Percentiles rank a stretch among this genome's conserved stretches.
phyloP scores from a whole-genome alignment of 306 rosid species.

The Urtica urens region DNA sequence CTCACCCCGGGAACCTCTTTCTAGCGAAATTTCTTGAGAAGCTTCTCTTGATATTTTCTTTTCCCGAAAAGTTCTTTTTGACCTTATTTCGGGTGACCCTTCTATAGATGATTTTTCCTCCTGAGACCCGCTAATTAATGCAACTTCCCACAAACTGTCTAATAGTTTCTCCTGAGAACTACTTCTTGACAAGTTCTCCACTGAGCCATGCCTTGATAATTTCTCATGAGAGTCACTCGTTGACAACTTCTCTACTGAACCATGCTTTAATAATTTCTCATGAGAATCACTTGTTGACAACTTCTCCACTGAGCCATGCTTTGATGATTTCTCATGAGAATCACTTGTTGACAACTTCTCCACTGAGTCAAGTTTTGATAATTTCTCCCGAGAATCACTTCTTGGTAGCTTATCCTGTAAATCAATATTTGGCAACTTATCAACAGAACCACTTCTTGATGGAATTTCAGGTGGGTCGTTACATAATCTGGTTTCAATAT shows the following conservation, averaged over 20 bases:
- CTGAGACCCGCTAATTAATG: too few relatives aligned
- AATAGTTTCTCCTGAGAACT: slow-evolving; percentile 17
- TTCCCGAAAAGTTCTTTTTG: slow-evolving; percentile 16
- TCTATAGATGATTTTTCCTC: too few relatives aligned
- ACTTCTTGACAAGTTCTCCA: background rate
- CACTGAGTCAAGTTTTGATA: background rate
- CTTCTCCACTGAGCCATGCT: slow-evolving; percentile 15
- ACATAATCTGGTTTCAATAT: slow-evolving; percentile 20
- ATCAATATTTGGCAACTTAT: background rate
- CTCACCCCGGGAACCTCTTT: slow-evolving; percentile 5
- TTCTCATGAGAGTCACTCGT: slow-evolving; percentile 10
- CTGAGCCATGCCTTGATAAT: slow-evolving; percentile 14
- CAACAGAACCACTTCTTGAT: background rate
- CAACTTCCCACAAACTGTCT: too few relatives aligned
- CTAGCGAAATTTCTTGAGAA: slow-evolving; percentile 15
- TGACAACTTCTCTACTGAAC: background rate
- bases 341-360: background rate
- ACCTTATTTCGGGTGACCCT: too few relatives aligned
- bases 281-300: slow-evolving; percentile 16
- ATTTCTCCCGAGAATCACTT: background rate
- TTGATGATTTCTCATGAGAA: slow-evolving; percentile 25
- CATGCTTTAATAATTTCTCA: slow-evolving; percentile 18
- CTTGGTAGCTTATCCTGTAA: background rate
- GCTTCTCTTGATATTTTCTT: slow-evolving; percentile 20
- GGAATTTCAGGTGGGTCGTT: slow-evolving; percentile 2